A percentile compares a stretch with the other conserved stretches of the same genome.
These are phyloP conservation scores for Cudoniella acicularis DNA, from an alignment of 495 filamentous ascomycete genomes.

Conservation along the genomic window DNA sequence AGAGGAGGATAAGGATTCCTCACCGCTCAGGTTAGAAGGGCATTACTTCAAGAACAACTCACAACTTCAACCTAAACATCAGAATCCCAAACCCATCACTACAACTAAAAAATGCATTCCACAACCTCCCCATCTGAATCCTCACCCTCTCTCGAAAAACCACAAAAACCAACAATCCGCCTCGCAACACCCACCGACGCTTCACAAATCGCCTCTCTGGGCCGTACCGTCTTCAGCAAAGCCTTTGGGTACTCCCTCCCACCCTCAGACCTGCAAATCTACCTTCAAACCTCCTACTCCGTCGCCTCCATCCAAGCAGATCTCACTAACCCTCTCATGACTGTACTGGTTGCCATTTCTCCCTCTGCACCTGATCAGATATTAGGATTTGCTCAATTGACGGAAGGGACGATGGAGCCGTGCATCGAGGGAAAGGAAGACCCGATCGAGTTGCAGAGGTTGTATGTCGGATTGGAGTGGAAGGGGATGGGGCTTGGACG, in stretches of 20 bases:
- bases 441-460: slow-evolving; percentile 32
- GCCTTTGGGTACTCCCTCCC: slow-evolving; percentile 36
- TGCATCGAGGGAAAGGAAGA: slow-evolving; percentile 23
- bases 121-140: too few relatives aligned
- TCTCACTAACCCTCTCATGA: slow-evolving; percentile 23
- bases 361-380: slow-evolving; percentile 21
- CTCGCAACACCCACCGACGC: slow-evolving; percentile 30
- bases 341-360: slow-evolving; percentile 25
- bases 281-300: slow-evolving; percentile 29
- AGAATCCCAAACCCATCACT: too few relatives aligned
- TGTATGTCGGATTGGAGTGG: slow-evolving; percentile 34
- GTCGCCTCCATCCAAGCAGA: slow-evolving; percentile 24
- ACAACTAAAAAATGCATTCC: too few relatives aligned
- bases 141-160: background rate
- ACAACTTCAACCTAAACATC: too few relatives aligned
- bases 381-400: slow-evolving; percentile 35
- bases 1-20: too few relatives aligned
- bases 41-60: too few relatives aligned
- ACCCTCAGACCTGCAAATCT: slow-evolving; percentile 29
- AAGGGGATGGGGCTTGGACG: slow-evolving; percentile 34
- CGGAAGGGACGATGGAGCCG: slow-evolving; percentile 29
- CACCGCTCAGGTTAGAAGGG: too few relatives aligned
- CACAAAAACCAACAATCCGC: slow-evolving; percentile 13
- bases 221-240: slow-evolving; percentile 30
- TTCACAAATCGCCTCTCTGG: slow-evolving; percentile 30